Conservation (phyloP, 495 filamentous ascomycete genomes). For the Staphylotrichum longicolle region DNA sequence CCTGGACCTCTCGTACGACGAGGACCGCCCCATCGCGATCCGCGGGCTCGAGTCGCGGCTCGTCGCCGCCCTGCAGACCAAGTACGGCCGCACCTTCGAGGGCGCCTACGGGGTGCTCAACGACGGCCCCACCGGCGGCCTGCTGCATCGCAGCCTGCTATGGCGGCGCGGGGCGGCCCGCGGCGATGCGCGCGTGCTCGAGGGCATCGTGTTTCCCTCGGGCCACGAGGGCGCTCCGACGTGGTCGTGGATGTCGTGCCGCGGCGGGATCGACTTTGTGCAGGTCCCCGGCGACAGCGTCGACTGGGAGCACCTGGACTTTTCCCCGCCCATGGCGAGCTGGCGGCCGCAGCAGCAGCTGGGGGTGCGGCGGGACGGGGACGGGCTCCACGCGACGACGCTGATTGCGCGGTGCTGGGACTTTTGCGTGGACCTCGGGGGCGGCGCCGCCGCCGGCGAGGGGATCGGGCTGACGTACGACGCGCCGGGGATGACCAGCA, state of each 20-base stretch:
- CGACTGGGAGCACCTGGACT: neutral
- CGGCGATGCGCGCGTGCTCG: neutral
- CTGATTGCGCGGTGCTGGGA: too few species aligned
- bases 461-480: too few species aligned
- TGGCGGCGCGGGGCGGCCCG: conserved; percentile 21
- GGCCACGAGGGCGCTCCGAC: neutral
- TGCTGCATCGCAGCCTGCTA: conserved; percentile 27
- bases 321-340: too few species aligned
- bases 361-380: too few species aligned
- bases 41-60: conserved; percentile 33
- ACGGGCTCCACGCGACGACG: too few species aligned
- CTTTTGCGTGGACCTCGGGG: too few species aligned
- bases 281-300: neutral
- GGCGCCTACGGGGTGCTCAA: conserved; percentile 30
- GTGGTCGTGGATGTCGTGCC: conserved; percentile 1
- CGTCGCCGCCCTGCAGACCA: conserved; percentile 13
- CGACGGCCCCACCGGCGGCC: conserved; percentile 2
- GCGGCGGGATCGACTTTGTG: neutral
- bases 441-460: too few species aligned
- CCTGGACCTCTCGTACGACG: conserved; percentile 22
- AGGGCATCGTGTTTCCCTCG: conserved; percentile 16
- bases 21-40: conserved; percentile 34
- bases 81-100: neutral
- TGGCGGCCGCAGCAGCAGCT: too few species aligned
- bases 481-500: too few species aligned